These are phyloP conservation scores for Entomophthora muscae DNA, from an alignment of 371 early-diverging fungal species.

Conservation along the genomic window DNA sequence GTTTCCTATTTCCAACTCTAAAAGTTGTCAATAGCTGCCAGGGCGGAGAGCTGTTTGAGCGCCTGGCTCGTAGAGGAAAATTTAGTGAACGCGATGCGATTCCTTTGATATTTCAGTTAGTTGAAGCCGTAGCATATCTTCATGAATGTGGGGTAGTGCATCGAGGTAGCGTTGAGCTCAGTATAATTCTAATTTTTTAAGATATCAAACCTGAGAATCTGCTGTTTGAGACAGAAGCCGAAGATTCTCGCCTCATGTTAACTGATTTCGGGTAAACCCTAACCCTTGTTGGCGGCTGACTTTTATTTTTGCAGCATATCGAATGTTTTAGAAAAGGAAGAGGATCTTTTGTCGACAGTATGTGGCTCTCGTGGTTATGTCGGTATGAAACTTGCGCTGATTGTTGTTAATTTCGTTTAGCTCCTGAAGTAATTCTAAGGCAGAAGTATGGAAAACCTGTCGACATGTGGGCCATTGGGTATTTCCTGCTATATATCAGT, in stretches of 20 bases:
- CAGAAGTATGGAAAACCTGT: constrained; percentile 55
- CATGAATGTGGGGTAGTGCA: constrained; percentile 52
- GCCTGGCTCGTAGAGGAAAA: constrained; percentile 60
- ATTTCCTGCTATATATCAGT: not conserved
- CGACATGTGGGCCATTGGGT: constrained; percentile 27
- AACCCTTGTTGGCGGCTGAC: not conserved
- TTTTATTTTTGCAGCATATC: constrained; percentile 24
- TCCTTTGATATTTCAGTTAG: constrained; percentile 37
- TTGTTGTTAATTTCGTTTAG: constrained; percentile 15
- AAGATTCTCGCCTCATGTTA: constrained; percentile 37
- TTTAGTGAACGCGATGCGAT: constrained; percentile 80
- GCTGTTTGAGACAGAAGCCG: constrained; percentile 34
- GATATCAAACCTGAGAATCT: constrained; percentile 75
- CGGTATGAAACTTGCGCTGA: constrained; percentile 1
- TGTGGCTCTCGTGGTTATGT: constrained; percentile 39
- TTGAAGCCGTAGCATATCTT: constrained; percentile 50
- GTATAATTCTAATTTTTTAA: constrained; percentile 12
- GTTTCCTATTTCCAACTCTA: not conserved
- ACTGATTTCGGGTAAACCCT: constrained; percentile 34
- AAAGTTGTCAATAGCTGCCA: constrained; percentile 28
- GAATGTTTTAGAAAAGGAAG: constrained; percentile 24
- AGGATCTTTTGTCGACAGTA: constrained; percentile 28
- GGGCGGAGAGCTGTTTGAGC: constrained; percentile 84
- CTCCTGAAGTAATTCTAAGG: constrained; percentile 65
- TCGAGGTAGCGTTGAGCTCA: constrained; percentile 25